Evolutionary conservation across 1,139 yeast species (phyloP).

Genomic region (Geotrichum phurueaensis): DNA sequence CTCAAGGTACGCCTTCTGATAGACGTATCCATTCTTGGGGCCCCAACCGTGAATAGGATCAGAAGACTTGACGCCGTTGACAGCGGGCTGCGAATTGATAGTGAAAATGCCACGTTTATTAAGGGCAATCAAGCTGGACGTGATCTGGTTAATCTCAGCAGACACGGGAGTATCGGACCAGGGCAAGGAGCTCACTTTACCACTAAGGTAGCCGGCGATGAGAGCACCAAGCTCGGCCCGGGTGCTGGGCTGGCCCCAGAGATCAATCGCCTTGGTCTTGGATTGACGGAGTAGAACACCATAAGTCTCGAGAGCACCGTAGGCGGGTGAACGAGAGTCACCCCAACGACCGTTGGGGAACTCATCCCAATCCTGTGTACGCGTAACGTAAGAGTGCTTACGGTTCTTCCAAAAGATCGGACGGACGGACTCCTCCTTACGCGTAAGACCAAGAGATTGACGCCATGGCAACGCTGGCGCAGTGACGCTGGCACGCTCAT

Average conservation of each 20-base stretch:
- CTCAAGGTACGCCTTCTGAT: constrained; percentile 89
- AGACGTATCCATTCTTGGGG: constrained; percentile 83
- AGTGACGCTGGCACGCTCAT: constrained; percentile 31
- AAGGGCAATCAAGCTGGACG: constrained; percentile 52
- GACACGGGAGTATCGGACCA: constrained; percentile 94
- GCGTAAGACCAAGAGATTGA: constrained; percentile 74
- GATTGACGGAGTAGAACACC: constrained; percentile 48
- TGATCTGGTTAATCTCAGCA: constrained; percentile 64
- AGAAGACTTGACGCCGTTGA: constrained; percentile 69
- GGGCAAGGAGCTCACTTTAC: constrained; percentile 71
- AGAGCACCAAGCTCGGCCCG: constrained; percentile 55
- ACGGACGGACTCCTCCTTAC: constrained; percentile 77
- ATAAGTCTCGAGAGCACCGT: constrained; percentile 70
- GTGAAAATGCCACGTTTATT: constrained; percentile 69
- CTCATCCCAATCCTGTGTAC: constrained; percentile 94
- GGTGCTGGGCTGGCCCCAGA: constrained; percentile 79
- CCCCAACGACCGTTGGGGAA: constrained; percentile 96
- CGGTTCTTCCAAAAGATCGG: constrained; percentile 97
- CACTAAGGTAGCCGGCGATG: constrained; percentile 60
- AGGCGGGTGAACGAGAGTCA: constrained; percentile 88
- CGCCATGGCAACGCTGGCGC: constrained; percentile 72
- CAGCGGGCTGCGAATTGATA: constrained; percentile 91
- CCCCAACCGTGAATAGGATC: constrained; percentile 91
- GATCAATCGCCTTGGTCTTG: constrained; percentile 65
- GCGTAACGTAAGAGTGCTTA: constrained; percentile 79